A percentile compares a stretch with the other conserved stretches of the same genome.
Conservation (phyloP, 768 basidiomycete species). For the Lactifluus piperatus region DNA sequence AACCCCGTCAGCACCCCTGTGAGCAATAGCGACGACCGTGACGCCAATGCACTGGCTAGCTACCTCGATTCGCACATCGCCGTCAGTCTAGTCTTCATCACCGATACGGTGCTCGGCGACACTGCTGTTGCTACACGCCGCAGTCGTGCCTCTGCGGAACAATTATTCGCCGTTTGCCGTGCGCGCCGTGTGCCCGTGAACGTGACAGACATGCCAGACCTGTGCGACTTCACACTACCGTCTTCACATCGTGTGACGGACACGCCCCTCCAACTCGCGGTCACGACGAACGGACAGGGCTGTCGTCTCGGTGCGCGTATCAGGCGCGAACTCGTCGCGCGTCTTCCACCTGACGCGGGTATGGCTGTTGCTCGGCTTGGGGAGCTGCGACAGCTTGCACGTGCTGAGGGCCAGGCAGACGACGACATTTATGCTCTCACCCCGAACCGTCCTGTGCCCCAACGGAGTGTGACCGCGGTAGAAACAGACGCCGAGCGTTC, state of each 20-base stretch:
- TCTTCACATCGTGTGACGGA: constrained; percentile 76
- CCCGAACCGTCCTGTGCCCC: constrained; percentile 63
- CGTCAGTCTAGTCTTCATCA: constrained; percentile 62
- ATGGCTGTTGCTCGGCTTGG: constrained; percentile 69
- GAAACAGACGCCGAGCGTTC: constrained; percentile 36
- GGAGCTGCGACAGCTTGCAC: constrained; percentile 49
- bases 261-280: constrained; percentile 61
- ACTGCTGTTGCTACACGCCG: constrained; percentile 30
- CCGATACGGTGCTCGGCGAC: constrained; percentile 56
- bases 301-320: constrained; percentile 78
- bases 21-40: constrained; percentile 25
- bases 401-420: constrained; percentile 33
- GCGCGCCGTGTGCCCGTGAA: constrained; percentile 66
- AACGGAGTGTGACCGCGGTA: constrained; percentile 34
- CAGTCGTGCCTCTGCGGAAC: constrained; percentile 42
- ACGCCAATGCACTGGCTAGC: constrained; percentile 38
- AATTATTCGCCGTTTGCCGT: constrained; percentile 48
- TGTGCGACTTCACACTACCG: constrained; percentile 87
- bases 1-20: constrained; percentile 8
- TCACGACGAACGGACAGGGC: constrained; percentile 88
- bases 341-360: constrained; percentile 64
- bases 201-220: constrained; percentile 74
- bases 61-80: constrained; percentile 33
- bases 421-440: constrained; percentile 50
- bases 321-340: constrained; percentile 71